Percentiles rank a stretch among this genome's conserved stretches.
phyloP scores from a whole-genome alignment of 805 yeast genomes.

The Scheffersomyces lignosus region DNA sequence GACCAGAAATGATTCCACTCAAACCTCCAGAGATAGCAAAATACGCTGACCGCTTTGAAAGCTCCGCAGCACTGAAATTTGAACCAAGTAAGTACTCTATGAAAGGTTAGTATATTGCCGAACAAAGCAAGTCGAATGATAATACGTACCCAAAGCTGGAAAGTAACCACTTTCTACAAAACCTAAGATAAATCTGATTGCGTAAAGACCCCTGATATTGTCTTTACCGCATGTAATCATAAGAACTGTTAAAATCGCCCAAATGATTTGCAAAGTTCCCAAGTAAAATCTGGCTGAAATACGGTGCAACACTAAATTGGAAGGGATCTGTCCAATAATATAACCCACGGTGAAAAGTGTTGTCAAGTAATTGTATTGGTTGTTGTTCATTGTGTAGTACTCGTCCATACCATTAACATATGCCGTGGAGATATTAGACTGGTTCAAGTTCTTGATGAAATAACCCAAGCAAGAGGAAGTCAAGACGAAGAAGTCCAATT shows the following conservation, averaged over 20 bases:
- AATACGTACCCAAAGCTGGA: conserved; percentile 44
- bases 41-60: conserved; percentile 34
- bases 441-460: conserved; percentile 46
- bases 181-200: conserved; percentile 41
- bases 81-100: conserved; percentile 25
- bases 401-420: conserved; percentile 50
- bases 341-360: conserved; percentile 53
- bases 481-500: conserved; percentile 33
- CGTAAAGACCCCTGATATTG: conserved; percentile 26
- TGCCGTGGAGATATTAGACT: conserved; percentile 43
- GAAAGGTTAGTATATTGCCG: background rate
- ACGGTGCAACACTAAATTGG: conserved; percentile 42
- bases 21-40: conserved; percentile 36
- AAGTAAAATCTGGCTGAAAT: conserved; percentile 45
- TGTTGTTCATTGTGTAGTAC: conserved; percentile 37
- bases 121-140: background rate
- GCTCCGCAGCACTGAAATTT: conserved; percentile 33
- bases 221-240: conserved; percentile 27
- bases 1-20: conserved; percentile 38
- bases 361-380: conserved; percentile 45
- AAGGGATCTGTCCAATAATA: conserved; percentile 51
- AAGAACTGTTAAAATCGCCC: conserved; percentile 44
- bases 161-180: conserved; percentile 49
- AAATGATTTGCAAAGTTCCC: conserved; percentile 43
- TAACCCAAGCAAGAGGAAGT: conserved; percentile 50